Evolutionary conservation across 805 yeast species (phyloP).

Genomic region (Sugiyamaella boreocaroliniensis): DNA sequence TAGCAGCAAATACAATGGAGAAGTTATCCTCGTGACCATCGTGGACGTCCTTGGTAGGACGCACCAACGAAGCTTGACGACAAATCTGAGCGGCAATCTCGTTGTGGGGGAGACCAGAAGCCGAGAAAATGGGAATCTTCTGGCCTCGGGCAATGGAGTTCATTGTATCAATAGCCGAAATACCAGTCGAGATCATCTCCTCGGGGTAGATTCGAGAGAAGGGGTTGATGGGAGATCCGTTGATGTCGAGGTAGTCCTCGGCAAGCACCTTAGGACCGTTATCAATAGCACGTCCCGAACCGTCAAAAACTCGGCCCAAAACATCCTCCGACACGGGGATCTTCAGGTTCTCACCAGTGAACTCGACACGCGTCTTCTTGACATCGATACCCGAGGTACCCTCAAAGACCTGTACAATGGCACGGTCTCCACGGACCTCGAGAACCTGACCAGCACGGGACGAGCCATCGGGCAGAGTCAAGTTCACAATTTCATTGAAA

Average conservation of each 20-base stretch:
- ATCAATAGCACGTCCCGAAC: conserved; percentile 97
- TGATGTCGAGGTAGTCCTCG: conserved; percentile 95
- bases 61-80: conserved; percentile 98
- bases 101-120: conserved; percentile 98
- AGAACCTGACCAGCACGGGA: conserved; percentile 95
- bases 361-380: conserved; percentile 93
- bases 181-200: conserved; percentile 99
- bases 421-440: conserved; percentile 95
- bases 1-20: conserved; percentile 98
- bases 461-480: conserved; percentile 94
- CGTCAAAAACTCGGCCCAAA: conserved; percentile 96
- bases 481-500: conserved; percentile 92
- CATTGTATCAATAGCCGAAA: conserved; percentile 98
- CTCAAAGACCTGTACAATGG: conserved; percentile 97
- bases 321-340: conserved; percentile 95
- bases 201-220: conserved; percentile 98
- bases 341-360: conserved; percentile 89
- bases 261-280: conserved; percentile 98
- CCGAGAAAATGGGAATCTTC: conserved; percentile 97
- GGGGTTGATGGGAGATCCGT: conserved; percentile 98
- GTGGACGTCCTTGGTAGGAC: conserved; percentile 99
- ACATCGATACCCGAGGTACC: conserved; percentile 99
- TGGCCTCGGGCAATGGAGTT: conserved; percentile 99
- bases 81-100: conserved; percentile 99
- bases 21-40: conserved; percentile 99